A percentile compares a stretch with the other conserved stretches of the same genome.
Evolutionary conservation across 306 rosid species (phyloP).

Genomic region (Rosa multiflora): DNA sequence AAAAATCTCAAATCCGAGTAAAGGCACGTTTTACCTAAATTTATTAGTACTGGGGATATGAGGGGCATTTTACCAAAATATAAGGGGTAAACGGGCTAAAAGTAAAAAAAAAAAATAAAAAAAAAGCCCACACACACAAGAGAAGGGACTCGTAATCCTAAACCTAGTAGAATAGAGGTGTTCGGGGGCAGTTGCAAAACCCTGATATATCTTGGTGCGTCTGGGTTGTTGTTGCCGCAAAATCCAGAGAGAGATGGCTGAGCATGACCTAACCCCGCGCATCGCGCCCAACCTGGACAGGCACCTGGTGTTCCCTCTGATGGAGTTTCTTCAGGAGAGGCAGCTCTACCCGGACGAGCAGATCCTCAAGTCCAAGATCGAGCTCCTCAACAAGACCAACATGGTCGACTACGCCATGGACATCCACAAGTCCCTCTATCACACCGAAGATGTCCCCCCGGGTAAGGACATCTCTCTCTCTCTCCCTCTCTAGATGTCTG

Average conservation of each 20-base stretch:
- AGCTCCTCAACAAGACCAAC: constrained; percentile 83
- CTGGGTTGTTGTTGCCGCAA: neutral
- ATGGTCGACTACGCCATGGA: constrained; percentile 99
- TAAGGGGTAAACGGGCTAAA: too few relatives aligned
- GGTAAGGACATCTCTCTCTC: constrained; percentile 15
- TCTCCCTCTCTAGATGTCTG: too few relatives aligned
- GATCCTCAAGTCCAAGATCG: constrained; percentile 86
- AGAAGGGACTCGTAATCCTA: too few relatives aligned
- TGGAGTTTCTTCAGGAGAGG: constrained; percentile 88
- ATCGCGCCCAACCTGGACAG: constrained; percentile 82
- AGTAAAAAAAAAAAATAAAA: too few relatives aligned
- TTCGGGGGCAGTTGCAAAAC: too few relatives aligned
- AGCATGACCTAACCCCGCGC: constrained; percentile 79
- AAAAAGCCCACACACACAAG: too few relatives aligned
- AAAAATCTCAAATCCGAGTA: too few relatives aligned
- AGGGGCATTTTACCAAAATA: too few relatives aligned
- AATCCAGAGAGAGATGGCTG: constrained; percentile 44
- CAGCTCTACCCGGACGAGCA: constrained; percentile 63
- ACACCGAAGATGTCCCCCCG: constrained; percentile 83
- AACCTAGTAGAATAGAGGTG: too few relatives aligned
- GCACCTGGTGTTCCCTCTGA: constrained; percentile 79
- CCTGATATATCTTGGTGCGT: neutral
- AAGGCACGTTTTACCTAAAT: too few relatives aligned
- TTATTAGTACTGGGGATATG: too few relatives aligned
- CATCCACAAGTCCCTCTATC: constrained; percentile 85